Evolutionary conservation across 176 grass and related monocot species (phyloP).

Genomic region (Oryza meridionalis): DNA sequence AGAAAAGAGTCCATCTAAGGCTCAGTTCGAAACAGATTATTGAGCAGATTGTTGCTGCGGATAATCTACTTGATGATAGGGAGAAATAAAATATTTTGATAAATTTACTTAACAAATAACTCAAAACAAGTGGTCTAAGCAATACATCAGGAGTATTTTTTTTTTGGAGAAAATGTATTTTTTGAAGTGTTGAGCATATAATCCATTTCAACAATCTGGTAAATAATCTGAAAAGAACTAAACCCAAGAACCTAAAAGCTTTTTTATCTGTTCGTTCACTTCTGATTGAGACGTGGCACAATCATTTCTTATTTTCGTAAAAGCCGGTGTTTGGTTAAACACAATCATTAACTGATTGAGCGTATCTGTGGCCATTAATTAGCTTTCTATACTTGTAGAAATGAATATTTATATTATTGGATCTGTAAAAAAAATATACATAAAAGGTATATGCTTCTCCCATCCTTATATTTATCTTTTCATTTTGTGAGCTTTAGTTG

Average conservation of each 20-base stretch:
- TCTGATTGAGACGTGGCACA: neutral
- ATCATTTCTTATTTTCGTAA: neutral
- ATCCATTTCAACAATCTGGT: too few species aligned
- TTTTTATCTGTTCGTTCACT: neutral
- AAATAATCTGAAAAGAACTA: too few species aligned
- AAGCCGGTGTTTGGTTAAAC: neutral
- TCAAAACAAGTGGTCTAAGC: too few species aligned
- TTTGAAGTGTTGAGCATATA: too few species aligned
- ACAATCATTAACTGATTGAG: neutral
- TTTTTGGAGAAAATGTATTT: too few species aligned
- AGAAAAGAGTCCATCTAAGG: neutral
- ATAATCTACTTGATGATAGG: too few species aligned
- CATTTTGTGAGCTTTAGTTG: neutral
- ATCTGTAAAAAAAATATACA: neutral
- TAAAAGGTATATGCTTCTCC: neutral
- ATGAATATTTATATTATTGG: neutral
- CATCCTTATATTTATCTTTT: conserved; percentile 24
- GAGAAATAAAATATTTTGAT: too few species aligned
- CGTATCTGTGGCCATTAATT: neutral
- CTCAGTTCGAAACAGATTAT: too few species aligned
- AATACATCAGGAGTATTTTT: too few species aligned
- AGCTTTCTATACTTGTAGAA: neutral
- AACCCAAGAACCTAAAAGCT: neutral
- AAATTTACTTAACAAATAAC: too few species aligned
- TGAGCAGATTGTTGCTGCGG: too few species aligned